Base-by-base conservation (phyloP, 1,284 basidiomycete species). In the Ustilago trichophora region DNA sequence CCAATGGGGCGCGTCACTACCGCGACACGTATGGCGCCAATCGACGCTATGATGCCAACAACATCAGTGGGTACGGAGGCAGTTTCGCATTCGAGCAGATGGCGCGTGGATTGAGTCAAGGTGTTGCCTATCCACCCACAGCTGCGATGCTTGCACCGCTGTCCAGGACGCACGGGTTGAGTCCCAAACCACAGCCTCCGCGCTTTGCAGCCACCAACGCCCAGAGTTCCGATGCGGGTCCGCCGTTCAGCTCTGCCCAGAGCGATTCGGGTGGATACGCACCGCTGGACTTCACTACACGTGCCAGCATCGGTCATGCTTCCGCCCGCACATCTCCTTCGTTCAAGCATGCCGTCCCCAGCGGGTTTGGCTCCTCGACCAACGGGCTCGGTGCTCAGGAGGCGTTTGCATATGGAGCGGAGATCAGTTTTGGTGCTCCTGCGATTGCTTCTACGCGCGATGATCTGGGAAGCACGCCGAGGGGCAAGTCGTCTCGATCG, bases 61-160 rank as follows among this genome's bases (percentile, higher is more conserved):
- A 45, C 29, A 56, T 65, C 32, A 66, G 72, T 24, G 73, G 67
- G 1, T 58, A 64, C 11, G 76, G 73, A 27, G 76, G 77, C 32
- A 76, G 74, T 38, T 77, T 79, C 38, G 76, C 76, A 0, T 79
- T 77, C 35, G 76, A 78, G 41, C 75, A 77, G 48, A 78, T 78
- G 76, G 76, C 76, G n/a, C 62, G 75, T 10, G 71, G 73, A 2
- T 52, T 78, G 7, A 67, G 67, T 21, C 74, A 75, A 43, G 68
- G 72, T 18, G 51, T 77, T 7, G 69, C 73, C 1, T 75, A 65
- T 19, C 75, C 77, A 19, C 77, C 75, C 1, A 73, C 75, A 26
- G 49, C 73, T 15, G 77, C 75, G 3, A 78, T 80, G 76, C 45
- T 80, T 6, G 72, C 76, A 21, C 78, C 77, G 13, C 60, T 78